Percentiles rank a stretch among this genome's conserved stretches.
Conservation (phyloP, 805 yeast genomes). For the Starmerella davenportii region DNA sequence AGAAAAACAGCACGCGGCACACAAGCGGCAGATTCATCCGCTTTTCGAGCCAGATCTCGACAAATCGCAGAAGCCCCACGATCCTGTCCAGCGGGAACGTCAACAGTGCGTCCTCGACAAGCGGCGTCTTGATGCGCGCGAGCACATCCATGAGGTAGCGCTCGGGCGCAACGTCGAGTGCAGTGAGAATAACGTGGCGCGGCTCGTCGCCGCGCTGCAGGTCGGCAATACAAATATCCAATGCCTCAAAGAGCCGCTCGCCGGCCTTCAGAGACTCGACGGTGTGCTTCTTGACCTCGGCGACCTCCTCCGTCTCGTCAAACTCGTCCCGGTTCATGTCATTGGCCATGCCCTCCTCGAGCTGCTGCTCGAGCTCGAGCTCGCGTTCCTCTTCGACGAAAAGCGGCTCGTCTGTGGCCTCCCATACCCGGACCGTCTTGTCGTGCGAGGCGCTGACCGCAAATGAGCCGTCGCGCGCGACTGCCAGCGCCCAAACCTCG, state of each 20-base stretch:
- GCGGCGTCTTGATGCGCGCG: slow-evolving; percentile 56
- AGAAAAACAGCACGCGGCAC: slow-evolving; percentile 58
- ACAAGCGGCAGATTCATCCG: slow-evolving; percentile 40
- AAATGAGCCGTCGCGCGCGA: slow-evolving; percentile 47
- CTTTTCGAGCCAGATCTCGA: slow-evolving; percentile 51
- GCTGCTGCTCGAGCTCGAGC: slow-evolving; percentile 80
- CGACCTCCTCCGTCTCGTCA: slow-evolving; percentile 30
- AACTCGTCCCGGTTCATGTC: slow-evolving; percentile 43
- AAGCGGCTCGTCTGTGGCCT: slow-evolving; percentile 84
- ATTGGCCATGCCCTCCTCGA: slow-evolving; percentile 61
- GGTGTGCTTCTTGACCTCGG: slow-evolving; percentile 58
- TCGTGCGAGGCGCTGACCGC: slow-evolving; percentile 81
- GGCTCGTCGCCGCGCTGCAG: slow-evolving; percentile 26
- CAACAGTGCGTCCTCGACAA: slow-evolving; percentile 78
- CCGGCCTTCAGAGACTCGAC: slow-evolving; percentile 87
- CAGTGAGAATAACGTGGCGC: slow-evolving; percentile 54
- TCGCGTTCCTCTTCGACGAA: slow-evolving; percentile 93
- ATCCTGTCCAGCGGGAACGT: slow-evolving; percentile 83
- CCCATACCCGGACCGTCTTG: slow-evolving; percentile 85
- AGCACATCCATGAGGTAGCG: slow-evolving; percentile 62
- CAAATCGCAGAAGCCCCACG: slow-evolving; percentile 47
- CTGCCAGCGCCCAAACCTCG: slow-evolving; percentile 86
- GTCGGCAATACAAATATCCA: slow-evolving; percentile 65
- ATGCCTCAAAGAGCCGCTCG: slow-evolving; percentile 78
- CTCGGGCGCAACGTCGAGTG: slow-evolving; percentile 53